Evolutionary conservation across 441 rosid genomes (phyloP), one percentile per base, ranked within the genome.

Genomic region (Gossypium laxum): DNA sequence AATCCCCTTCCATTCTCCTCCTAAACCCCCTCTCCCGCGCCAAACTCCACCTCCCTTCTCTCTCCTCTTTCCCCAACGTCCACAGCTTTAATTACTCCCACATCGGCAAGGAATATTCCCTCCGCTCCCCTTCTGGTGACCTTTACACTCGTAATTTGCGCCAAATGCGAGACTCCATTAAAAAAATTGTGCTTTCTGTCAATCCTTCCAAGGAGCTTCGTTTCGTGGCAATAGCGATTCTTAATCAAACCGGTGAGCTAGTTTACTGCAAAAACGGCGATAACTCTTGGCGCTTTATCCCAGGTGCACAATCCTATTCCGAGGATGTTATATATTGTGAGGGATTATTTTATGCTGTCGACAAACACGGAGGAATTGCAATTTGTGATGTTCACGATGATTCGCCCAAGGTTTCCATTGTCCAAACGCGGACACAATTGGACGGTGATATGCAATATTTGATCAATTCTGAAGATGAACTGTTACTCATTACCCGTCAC

Each of bases 361-460:
- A 84, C 72, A 82, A 74, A 67, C 43, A 47, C 3, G 90, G 89
- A 7, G 70, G 67, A 10, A 63, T 85, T 19, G 78, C 74, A 0
- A 80, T 79, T 5, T 83, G 86, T 57, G 84, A 83, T 76, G 45
- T 86, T 32, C 21, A 14, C 1, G 75, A 75, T 38, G 71, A 72
- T 50, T 50, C 72, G 1, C 79, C 86, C 15, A 50, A 6, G 62
- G 80, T 84, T 56, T 79, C 80, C 5, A 45, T 73, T 45, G 73
- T 86, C 66, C 72, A 73, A 57, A 76, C 80, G 5, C 63, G 76
- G 4, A 52, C 61, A 30, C 80, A 61, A 57, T 34, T 61, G 28
- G 69, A 76, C 18, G 88, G 88, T n/a, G 92, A 88, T 75, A 64
- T 86, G 77, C 88, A 83, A 76, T 88, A 88, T 67, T 67, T 88